Evolutionary conservation across 257 asterid species (phyloP).

Genomic region (Rhazya stricta): DNA sequence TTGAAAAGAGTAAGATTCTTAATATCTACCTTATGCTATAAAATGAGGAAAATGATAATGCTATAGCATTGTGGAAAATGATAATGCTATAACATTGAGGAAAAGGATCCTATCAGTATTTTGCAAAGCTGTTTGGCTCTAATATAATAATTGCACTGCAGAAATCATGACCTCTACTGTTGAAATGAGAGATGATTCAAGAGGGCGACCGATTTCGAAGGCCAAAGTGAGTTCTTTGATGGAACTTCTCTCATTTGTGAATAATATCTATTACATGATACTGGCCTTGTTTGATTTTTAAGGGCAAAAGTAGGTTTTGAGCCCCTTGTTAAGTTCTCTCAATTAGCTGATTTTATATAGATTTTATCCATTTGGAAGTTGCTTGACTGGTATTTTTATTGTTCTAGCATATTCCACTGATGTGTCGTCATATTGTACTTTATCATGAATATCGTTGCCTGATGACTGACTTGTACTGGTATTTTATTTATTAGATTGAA

Average conservation of each 20-base stretch:
- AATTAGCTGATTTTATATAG: background rate
- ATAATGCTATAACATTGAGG: no score
- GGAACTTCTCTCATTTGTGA: background rate
- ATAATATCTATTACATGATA: background rate
- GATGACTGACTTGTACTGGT: background rate
- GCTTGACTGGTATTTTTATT: background rate
- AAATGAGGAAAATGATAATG: no score
- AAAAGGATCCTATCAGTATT: background rate
- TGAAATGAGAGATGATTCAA: constrained; percentile 67
- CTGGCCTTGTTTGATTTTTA: background rate
- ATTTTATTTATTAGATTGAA: constrained; percentile 26
- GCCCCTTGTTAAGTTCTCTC: background rate
- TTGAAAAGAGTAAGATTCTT: constrained; percentile 51
- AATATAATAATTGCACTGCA: constrained; percentile 28
- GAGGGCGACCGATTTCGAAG: constrained; percentile 65
- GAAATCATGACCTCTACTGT: constrained; percentile 76
- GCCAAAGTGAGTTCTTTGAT: constrained; percentile 53
- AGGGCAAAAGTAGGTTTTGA: background rate
- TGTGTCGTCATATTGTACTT: background rate
- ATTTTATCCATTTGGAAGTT: background rate
- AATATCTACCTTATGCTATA: background rate
- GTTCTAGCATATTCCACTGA: background rate
- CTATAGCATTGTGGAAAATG: no score
- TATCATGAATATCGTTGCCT: background rate
- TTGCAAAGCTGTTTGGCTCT: background rate